Conservation (phyloP, 345 rosid species). For the Anacardium occidentale region DNA sequence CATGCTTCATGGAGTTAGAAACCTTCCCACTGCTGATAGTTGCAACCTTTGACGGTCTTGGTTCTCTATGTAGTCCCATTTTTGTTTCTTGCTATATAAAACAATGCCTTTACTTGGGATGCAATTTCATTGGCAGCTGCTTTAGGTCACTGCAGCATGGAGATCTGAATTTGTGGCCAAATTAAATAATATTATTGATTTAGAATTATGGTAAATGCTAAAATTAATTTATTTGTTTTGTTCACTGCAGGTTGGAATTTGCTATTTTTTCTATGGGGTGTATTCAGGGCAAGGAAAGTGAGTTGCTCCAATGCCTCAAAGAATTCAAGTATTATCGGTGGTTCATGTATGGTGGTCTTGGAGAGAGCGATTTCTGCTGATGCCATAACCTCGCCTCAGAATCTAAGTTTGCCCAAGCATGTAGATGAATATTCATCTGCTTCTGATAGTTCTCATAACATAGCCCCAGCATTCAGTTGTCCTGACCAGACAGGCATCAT, state of each 20-base stretch:
- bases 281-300: conserved; percentile 65
- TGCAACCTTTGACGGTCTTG: not conserved
- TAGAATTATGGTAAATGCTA: not conserved
- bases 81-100: not conserved
- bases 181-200: not conserved
- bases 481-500: conserved; percentile 23
- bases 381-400: conserved; percentile 25
- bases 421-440: conserved; percentile 35
- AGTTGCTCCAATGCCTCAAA: conserved; percentile 38
- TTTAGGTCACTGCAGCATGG: not conserved
- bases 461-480: conserved; percentile 16
- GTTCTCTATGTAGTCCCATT: not conserved
- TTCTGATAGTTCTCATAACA: conserved; percentile 30
- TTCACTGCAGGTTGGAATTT: conserved; percentile 95
- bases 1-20: not conserved
- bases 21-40: not conserved
- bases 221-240: conserved; percentile 13
- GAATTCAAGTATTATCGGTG: conserved; percentile 30
- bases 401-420: conserved; percentile 33
- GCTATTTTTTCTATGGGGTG: conserved; percentile 90
- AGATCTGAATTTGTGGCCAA: not conserved
- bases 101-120: not conserved
- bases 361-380: conserved; percentile 33
- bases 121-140: not conserved
- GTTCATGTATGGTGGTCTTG: conserved; percentile 27